A percentile compares a stretch with the other conserved stretches of the same genome.
Evolutionary conservation across 495 filamentous ascomycete genomes (phyloP).

Genomic region (Podospora pseudoanserina): DNA sequence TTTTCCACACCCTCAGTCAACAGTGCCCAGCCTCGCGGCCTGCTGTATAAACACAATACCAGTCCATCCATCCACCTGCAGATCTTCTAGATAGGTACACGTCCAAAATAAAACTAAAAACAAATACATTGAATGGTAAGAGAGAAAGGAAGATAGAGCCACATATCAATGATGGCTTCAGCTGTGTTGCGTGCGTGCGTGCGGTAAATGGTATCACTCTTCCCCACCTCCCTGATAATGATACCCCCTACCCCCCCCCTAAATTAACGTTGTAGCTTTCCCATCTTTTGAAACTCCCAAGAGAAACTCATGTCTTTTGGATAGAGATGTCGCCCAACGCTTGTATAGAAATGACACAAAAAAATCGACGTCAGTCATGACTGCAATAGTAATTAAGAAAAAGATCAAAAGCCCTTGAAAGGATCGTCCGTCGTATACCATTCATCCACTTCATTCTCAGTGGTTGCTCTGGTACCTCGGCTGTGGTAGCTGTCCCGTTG

Average conservation of each 20-base stretch:
- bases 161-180: background rate
- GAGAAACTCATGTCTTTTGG: conserved; percentile 1
- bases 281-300: background rate
- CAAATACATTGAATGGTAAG: background rate
- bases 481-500: conserved; percentile 48
- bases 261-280: background rate
- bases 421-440: conserved; percentile 47
- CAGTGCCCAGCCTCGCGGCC: background rate
- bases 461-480: conserved; percentile 40
- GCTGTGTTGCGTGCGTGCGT: background rate
- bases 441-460: conserved; percentile 40
- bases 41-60: background rate
- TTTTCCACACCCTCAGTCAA: background rate
- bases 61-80: background rate
- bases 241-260: background rate
- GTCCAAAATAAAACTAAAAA: background rate
- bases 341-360: background rate
- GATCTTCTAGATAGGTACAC: background rate
- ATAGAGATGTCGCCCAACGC: background rate
- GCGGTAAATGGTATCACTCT: background rate
- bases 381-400: conserved; percentile 6
- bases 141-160: background rate
- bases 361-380: conserved; percentile 20
- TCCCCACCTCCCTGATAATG: background rate
- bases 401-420: conserved; percentile 44